phyloP scores from a whole-genome alignment of 805 yeast species.

The Cephaloascus fragrans region DNA sequence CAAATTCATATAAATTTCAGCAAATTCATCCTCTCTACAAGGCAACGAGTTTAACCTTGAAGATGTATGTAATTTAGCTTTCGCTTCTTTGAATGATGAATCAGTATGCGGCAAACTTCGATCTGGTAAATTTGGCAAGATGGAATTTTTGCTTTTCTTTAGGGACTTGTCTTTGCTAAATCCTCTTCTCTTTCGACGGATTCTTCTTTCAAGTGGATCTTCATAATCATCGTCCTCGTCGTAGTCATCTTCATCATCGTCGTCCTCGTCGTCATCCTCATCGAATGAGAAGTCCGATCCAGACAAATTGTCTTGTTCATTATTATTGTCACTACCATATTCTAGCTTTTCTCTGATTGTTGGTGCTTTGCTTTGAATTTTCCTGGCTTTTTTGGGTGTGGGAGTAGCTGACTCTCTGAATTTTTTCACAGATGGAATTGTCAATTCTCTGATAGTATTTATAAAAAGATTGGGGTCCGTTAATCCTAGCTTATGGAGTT shows the following conservation, averaged over 20 bases:
- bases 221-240: slow-evolving; percentile 8
- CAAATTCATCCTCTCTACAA: slow-evolving; percentile 79
- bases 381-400: slow-evolving; percentile 3
- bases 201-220: slow-evolving; percentile 12
- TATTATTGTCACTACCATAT: slow-evolving; percentile 4
- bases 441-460: slow-evolving; percentile 16
- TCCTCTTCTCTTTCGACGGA: slow-evolving; percentile 18
- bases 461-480: slow-evolving; percentile 18
- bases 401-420: slow-evolving; percentile 2
- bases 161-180: slow-evolving; percentile 16
- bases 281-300: slow-evolving; percentile 4
- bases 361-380: slow-evolving; percentile 3
- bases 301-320: slow-evolving; percentile 2
- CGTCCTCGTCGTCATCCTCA: slow-evolving; percentile 8
- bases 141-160: slow-evolving; percentile 12
- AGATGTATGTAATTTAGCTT: slow-evolving; percentile 33
- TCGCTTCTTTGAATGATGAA: slow-evolving; percentile 22
- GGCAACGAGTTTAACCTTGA: slow-evolving; percentile 50
- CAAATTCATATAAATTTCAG: slow-evolving; percentile 54
- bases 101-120: slow-evolving; percentile 2
- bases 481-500: slow-evolving; percentile 12
- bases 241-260: slow-evolving; percentile 5
- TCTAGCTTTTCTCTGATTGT: slow-evolving; percentile 5
- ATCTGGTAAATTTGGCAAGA: slow-evolving; percentile 3
- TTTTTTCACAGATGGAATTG: slow-evolving; percentile 16